Base-by-base conservation (phyloP, 306 rosid species). In the Castanospermum australe region DNA sequence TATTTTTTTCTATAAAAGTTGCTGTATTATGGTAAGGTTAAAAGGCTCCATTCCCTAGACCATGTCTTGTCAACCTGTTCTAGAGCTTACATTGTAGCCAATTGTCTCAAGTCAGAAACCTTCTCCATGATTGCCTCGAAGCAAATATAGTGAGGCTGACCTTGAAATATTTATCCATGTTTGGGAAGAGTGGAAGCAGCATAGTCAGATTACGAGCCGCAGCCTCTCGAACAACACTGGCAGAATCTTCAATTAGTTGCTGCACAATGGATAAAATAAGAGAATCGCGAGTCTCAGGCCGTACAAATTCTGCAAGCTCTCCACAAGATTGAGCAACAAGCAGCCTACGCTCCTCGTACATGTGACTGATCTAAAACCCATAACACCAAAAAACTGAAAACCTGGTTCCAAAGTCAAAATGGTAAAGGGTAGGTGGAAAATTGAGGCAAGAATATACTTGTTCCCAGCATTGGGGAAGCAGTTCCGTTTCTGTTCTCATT, bases 111-210 rank as follows among this genome's bases (percentile, higher is more conserved):
- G 96, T 95, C 96, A 95, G 97, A 92, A 93, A 87, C 91, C 98
- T 90, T 91, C 97, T 95, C 97, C 97, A 93, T 88, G 97, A 93
- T 86, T 92, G 96, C 98, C 98, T 93, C 96, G 93, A 93, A 93
- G 96, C 99, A 91, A 89, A 89, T 92, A 86, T 93, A 96, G 97
- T 96, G 98, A 91, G 92, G 99, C 99, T 93, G 98, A 95, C 99
- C 99, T 95, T 95, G 99, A 91, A 93, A 95, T 93, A 95, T 90
- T 95, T 95, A 82, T 93, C 99, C 84, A 69, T 82, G 89, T 89
- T 90, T 7, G 99, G 99, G 71, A 93, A 95, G 84, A 87, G 94
- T 20, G 97, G 97, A 70, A 95, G 98, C 89, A 95, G 91, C 94
- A 93, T 60, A 56, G 99, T 96, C 83, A 95, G 97, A 93, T 95